Evolutionary conservation across 148 eudicot species (phyloP).

Genomic region (Rhododendron vialii): DNA sequence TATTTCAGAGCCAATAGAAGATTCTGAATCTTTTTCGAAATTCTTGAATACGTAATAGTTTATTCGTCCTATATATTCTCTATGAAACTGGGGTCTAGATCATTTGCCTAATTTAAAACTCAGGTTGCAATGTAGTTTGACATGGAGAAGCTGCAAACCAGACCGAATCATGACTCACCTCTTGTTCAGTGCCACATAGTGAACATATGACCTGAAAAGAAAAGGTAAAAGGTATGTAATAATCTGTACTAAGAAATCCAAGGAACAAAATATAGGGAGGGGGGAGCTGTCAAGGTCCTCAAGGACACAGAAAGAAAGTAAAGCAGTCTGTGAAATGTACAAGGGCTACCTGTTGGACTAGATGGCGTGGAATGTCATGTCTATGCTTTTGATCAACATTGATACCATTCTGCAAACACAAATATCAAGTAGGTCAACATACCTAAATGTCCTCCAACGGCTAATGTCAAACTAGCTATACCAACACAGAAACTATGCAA

Average conservation of each 20-base stretch:
- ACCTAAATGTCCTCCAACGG: background rate
- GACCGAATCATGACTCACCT: slow-evolving; percentile 45
- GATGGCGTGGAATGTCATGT: slow-evolving; percentile 79
- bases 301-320: background rate
- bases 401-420: slow-evolving; percentile 58
- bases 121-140: background rate
- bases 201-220: slow-evolving; percentile 71
- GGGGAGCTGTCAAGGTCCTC: background rate
- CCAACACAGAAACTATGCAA: background rate
- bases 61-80: too few relatives aligned
- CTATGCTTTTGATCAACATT: slow-evolving; percentile 49
- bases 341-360: slow-evolving; percentile 46
- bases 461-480: background rate
- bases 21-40: background rate
- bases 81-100: background rate
- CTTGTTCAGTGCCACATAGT: slow-evolving; percentile 86
- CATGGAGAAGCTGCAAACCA: background rate
- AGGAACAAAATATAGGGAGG: background rate
- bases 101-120: background rate
- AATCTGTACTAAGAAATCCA: background rate
- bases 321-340: background rate
- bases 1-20: background rate
- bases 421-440: background rate
- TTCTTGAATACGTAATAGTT: background rate
- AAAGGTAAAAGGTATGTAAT: background rate